These are phyloP conservation scores for Catenaria anguillulae DNA, from an alignment of 371 early-diverging fungal species.

Conservation along the genomic window DNA sequence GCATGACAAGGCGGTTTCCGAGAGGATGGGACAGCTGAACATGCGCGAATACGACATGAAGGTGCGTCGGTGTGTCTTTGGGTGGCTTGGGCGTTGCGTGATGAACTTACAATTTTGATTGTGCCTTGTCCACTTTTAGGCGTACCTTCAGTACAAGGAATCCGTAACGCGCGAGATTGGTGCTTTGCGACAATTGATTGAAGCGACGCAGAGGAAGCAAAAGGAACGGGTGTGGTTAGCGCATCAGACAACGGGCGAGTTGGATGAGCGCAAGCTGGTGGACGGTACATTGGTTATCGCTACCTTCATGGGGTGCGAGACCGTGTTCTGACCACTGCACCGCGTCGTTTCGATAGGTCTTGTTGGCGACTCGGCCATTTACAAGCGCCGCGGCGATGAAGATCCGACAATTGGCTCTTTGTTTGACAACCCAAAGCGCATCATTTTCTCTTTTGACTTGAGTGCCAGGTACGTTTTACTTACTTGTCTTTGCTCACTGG, in stretches of 20 bases:
- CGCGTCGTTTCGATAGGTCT: constrained; percentile 14
- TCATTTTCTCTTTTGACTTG: constrained; percentile 17
- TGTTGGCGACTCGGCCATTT: constrained; percentile 61
- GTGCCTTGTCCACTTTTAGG: too few relatives aligned
- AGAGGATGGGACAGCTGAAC: constrained; percentile 41
- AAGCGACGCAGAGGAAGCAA: constrained; percentile 59
- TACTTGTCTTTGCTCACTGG: too few relatives aligned
- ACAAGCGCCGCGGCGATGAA: constrained; percentile 63
- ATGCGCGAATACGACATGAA: constrained; percentile 52
- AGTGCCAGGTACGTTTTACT: constrained; percentile 35
- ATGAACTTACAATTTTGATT: neutral
- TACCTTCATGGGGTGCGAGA: neutral
- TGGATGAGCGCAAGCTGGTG: constrained; percentile 65
- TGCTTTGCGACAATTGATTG: constrained; percentile 35
- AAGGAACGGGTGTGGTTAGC: constrained; percentile 72
- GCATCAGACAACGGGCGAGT: constrained; percentile 62
- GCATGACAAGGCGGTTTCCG: constrained; percentile 49
- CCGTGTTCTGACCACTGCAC: neutral
- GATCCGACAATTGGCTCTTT: constrained; percentile 24
- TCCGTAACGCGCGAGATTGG: neutral
- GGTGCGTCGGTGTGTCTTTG: neutral
- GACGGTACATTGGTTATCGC: constrained; percentile 26
- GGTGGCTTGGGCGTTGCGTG: neutral
- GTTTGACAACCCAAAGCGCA: neutral
- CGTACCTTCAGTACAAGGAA: neutral